These are phyloP conservation scores for Piper longum DNA, from an alignment of 164 flowering plant species.

Conservation along the genomic window DNA sequence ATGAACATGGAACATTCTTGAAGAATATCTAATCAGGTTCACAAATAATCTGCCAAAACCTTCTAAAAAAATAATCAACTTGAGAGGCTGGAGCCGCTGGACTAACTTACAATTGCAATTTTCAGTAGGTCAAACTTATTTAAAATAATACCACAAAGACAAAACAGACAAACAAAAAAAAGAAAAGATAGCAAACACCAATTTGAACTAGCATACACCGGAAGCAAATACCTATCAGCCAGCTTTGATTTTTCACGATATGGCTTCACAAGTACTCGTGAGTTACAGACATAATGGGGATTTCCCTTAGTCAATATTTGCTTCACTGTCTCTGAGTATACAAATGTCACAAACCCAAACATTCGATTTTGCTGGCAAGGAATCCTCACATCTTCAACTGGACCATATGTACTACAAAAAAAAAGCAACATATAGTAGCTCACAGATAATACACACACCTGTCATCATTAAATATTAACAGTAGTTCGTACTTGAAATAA, in stretches of 20 bases:
- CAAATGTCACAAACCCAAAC: slow-evolving; percentile 92
- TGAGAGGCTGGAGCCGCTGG: too few species aligned
- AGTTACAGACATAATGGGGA: slow-evolving; percentile 78
- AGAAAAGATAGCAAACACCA: too few species aligned
- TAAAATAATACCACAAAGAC: too few species aligned
- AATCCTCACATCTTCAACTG: slow-evolving; percentile 93
- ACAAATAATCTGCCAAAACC: too few species aligned
- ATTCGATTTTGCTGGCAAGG: slow-evolving; percentile 83
- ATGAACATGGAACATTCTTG: too few species aligned
- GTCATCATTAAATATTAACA: background rate
- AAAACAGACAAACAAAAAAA: too few species aligned
- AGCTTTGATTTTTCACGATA: slow-evolving; percentile 73
- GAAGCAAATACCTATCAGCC: slow-evolving; percentile 35
- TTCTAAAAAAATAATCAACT: too few species aligned
- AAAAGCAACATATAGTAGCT: background rate
- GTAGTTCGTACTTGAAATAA: slow-evolving; percentile 49
- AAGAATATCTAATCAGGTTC: too few species aligned
- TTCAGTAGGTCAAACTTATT: too few species aligned
- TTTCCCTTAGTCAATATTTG: slow-evolving; percentile 52
- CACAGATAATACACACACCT: background rate
- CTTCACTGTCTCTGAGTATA: slow-evolving; percentile 57
- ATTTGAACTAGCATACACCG: background rate
- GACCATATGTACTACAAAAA: slow-evolving; percentile 53
- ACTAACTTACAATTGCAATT: too few species aligned
- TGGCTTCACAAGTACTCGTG: slow-evolving; percentile 95